Evolutionary conservation across 2,329 filamentous ascomycete species (phyloP), one percentile per base, ranked within the genome.

Genomic region (Lecanoromycetidae sp.): DNA sequence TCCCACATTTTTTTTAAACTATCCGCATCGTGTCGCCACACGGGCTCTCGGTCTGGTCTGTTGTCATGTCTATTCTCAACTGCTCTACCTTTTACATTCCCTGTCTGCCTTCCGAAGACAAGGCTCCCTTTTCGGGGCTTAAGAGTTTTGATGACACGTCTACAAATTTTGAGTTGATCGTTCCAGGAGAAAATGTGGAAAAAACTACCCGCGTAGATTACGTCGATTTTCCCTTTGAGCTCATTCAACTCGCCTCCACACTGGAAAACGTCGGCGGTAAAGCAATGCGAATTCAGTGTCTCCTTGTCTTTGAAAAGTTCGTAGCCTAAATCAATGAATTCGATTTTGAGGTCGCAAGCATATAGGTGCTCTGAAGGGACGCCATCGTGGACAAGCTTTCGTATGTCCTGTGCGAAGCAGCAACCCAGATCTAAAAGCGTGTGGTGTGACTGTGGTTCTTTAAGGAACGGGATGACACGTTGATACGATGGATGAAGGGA

Each of bases 1-100:
- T 74, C 64, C 75, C 75, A 79, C 20, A 79, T 60, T 29, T 56
- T 56, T 54, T 71, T 69, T 60, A 76, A 78, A 47, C 67, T 74
- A 6, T 60, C 56, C 27, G 66, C 62, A 51, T 73, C 66, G 55
- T 77, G 74, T 1, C 74, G 58, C 52, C 69, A 76, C 6, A 63
- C 49, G 54, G 15, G 4, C 10, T 19, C 30, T 9, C 27, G 6
- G n/a, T 22, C 20, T 44, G 9, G 48, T 50, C 5, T 42, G 44
- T 19, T 42, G 60, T 51, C 29, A 60, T 50, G 46, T 58, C 3
- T 5, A 7, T 10, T 17, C 12, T n/a, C 1, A 10, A 29, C 10
- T 47, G 48, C 56, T 46, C 56, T 48, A 0, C 58, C 58, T n/a
- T 49, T 48, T n/a, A 57, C 49, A 12, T 61, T 66, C 32, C 44